A percentile compares a stretch with the other conserved stretches of the same genome.
Evolutionary conservation across 257 asterid genomes (phyloP).

Genomic region (Capsicum chinense): DNA sequence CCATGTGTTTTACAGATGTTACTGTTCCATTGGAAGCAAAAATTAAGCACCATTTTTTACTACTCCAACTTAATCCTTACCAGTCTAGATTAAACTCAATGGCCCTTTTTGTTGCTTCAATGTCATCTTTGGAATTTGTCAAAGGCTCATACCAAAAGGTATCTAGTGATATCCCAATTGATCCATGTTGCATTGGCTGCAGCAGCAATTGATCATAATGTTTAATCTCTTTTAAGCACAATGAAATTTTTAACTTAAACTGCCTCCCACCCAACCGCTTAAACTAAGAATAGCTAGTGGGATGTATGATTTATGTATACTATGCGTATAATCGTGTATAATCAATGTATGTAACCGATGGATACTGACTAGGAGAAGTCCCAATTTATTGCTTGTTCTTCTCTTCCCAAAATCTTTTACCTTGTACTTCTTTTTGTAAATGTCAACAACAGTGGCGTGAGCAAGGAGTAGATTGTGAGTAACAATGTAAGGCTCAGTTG

Average conservation of each 20-base stretch:
- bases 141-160: constrained; percentile 78
- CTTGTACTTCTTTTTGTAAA: constrained; percentile 45
- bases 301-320: neutral
- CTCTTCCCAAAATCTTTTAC: constrained; percentile 28
- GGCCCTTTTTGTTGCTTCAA: constrained; percentile 70
- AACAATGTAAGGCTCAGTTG: constrained; percentile 32
- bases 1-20: neutral
- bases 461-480: constrained; percentile 31
- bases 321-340: neutral
- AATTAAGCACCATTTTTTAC: neutral
- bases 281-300: neutral
- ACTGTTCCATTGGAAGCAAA: neutral
- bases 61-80: constrained; percentile 40
- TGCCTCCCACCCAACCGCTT: neutral
- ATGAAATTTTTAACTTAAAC: neutral
- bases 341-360: neutral
- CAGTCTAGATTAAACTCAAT: constrained; percentile 82
- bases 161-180: constrained; percentile 76
- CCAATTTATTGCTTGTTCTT: neutral
- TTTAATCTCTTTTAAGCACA: neutral
- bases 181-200: constrained; percentile 64
- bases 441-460: constrained; percentile 32
- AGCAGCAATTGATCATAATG: neutral
- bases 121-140: constrained; percentile 56
- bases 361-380: neutral